Evolutionary conservation across 2,329 filamentous ascomycete species (phyloP), one percentile per base, ranked within the genome.

Genomic region (Aspergillus transmontanensis): DNA sequence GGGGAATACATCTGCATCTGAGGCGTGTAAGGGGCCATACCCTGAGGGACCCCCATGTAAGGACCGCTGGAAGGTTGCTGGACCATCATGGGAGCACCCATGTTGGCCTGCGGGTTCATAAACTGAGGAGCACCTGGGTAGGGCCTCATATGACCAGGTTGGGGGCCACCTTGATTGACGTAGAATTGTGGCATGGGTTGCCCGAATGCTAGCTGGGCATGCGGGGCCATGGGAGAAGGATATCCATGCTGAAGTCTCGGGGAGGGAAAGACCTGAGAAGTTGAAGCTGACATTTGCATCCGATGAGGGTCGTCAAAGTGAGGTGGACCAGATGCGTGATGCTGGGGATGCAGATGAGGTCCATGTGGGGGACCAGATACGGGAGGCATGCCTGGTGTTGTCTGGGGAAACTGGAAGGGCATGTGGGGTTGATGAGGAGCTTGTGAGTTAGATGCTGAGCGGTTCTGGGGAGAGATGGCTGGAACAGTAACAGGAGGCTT

Each of bases 1-100:
- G 87, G 87, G 23, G 92, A 90, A 76, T 95, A 96, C 87, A 96
- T 93, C 41, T 84, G 86, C 86, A 94, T 90, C 70, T 93, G 91
- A 39, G 90, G 90, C 57, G 85, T 84, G 67, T 84, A 87, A 14
- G 88, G 87, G 6, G 84, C 83, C 85, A 92, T 89, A 6, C 85
- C 86, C 70, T 90, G 89, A n/a, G 89, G 90, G 45, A 89, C 86
- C 36, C 84, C 83, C 80, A 95, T 90, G 72, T 90, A 96, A 3
- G 85, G 84, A 16, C 82, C 90, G 80, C 78, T 89, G 73, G 86
- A 87, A 19, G 86, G 86, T 64, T 89, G 86, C 67, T 92, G 91
- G 69, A 93, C 90, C 90, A 97, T 96, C 87, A 97, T 92, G 0
- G 89, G 89, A 4, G 83, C 86, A 12, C 86, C 88, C 89, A 95